phyloP scores from a whole-genome alignment of 352 stramenopile species.

The Globisporangium cylindrosporum region DNA sequence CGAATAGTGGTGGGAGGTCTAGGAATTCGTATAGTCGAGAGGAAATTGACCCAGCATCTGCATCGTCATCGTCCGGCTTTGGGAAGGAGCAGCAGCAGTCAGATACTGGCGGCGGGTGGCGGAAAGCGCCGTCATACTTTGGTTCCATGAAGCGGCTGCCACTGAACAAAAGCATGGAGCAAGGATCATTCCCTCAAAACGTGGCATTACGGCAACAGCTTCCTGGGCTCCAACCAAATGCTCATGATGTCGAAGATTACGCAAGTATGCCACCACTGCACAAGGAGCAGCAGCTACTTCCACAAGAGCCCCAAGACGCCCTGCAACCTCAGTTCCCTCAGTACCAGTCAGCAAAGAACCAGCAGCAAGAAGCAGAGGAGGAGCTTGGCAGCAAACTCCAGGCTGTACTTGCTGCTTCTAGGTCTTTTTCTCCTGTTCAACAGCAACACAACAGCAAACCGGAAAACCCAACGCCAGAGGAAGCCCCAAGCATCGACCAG shows the following conservation, averaged over 20 bases:
- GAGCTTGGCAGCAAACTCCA: background rate
- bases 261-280: constrained; percentile 16
- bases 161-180: constrained; percentile 6
- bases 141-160: constrained; percentile 43
- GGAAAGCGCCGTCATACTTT: constrained; percentile 52
- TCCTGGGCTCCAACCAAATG: background rate
- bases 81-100: background rate
- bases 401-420: background rate
- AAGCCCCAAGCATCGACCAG: constrained; percentile 3
- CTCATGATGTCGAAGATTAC: background rate
- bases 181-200: background rate
- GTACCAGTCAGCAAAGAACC: constrained; percentile 17
- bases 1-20: background rate
- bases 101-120: constrained; percentile 22
- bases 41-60: constrained; percentile 2
- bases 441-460: background rate
- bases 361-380: constrained; percentile 24
- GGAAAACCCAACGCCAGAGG: background rate
- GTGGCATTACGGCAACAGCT: background rate
- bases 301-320: background rate
- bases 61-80: background rate
- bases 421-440: background rate
- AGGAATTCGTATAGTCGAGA: constrained; percentile 15
- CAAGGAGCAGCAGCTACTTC: background rate
- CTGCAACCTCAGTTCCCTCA: background rate